Evolutionary conservation across 2,329 filamentous ascomycete species (phyloP), one percentile per base, ranked within the genome.

Genomic region (Aureobasidium sp.): DNA sequence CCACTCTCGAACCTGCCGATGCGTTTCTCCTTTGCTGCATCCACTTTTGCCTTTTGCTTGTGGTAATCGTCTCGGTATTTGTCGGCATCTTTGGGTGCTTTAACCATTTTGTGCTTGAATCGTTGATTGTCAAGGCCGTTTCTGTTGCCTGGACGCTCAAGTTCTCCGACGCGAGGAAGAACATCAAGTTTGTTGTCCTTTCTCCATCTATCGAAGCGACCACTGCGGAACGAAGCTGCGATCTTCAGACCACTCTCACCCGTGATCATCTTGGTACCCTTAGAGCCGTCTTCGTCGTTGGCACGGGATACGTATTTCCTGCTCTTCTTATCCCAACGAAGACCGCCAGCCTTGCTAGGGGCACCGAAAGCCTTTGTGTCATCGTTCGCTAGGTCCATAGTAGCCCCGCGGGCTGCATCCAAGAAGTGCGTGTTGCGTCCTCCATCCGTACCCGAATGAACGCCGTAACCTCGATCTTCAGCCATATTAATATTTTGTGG

Each of bases 221-320:
- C 94, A 74, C 88, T 92, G 72, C 93, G 87, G 84, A 99, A 97
- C 64, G 83, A 88, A 50, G 94, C 91, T 1, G 94, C 91, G 69
- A 99, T 97, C 80, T 97, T 97, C 79, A 93, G 90, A 61, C 94
- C 94, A 70, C 86, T 90, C 78, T 99, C 94, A 69, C 94, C 92
- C 65, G 85, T 83, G 62, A 97, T 87, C 78, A 97, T 87, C 71
- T 87, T 87, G 13, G 73, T 72, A 39, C 84, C 84, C 69, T 86
- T 86, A 34, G 85, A 95, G 42, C 94, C 94, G 77, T 99, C 95
- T 68, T 96, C 90, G 77, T 99, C 94, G 80, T 99, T 97, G 68
- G 86, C 86, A 39, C 90, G 85, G 13, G 90, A 82, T 39, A 99
- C 93, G 77, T 97, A 99, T 77, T 97, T 97, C 77, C 90, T 95